Conservation (phyloP, 192 early-diverging fungal genomes). For the Cetraspora pellucida region DNA sequence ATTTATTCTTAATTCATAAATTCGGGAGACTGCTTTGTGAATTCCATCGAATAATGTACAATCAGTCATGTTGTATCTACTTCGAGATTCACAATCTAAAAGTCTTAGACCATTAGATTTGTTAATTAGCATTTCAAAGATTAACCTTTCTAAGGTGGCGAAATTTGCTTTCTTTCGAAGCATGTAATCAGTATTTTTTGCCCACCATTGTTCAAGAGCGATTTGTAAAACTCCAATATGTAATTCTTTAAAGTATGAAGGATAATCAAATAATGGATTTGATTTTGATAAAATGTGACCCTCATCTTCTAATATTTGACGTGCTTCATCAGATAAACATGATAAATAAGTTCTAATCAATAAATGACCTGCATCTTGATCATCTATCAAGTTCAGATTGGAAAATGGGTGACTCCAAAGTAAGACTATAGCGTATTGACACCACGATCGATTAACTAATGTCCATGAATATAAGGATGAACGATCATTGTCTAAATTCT, state of each 20-base stretch:
- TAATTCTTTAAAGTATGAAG: slow-evolving; percentile 14
- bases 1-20: slow-evolving; percentile 2
- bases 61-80: not conserved
- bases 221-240: not conserved
- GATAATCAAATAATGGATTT: slow-evolving; percentile 19
- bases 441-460: slow-evolving; percentile 4
- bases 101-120: slow-evolving; percentile 8
- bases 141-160: not conserved
- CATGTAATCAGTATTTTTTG: not conserved
- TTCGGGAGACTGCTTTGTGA: not conserved
- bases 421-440: not conserved
- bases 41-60: not conserved
- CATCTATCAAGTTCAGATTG: not conserved
- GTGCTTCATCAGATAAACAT: not conserved
- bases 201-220: not conserved
- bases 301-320: not conserved
- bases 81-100: slow-evolving; percentile 1
- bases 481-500: not conserved
- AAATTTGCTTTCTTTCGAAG: not conserved
- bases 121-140: slow-evolving; percentile 16
- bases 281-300: not conserved
- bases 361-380: not conserved
- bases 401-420: slow-evolving; percentile 17
- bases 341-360: slow-evolving; percentile 10
- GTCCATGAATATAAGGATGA: slow-evolving; percentile 4